Conservation (phyloP, 768 basidiomycete species). For the Cystofilobasidium macerans region DNA sequence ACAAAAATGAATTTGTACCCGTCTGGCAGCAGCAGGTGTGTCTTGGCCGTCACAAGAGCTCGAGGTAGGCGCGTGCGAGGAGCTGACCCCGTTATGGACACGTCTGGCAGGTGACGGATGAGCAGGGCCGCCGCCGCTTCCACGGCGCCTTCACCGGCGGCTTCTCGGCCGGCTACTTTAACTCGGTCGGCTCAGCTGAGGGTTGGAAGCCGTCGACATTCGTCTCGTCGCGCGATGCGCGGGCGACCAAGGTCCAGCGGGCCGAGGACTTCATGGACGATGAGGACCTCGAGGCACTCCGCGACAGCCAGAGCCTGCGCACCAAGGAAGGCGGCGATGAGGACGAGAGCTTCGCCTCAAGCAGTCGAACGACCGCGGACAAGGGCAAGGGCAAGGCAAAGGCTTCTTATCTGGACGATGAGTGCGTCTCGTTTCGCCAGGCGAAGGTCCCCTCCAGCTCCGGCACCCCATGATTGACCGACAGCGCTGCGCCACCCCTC, state of each 20-base stretch:
- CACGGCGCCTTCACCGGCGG: conserved; percentile 98
- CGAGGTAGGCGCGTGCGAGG: not conserved
- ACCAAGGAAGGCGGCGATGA: conserved; percentile 59
- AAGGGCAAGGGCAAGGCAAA: conserved; percentile 2
- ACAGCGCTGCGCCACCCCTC: conserved; percentile 45
- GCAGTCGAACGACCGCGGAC: not conserved
- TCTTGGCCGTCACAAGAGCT: conserved; percentile 25
- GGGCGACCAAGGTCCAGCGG: conserved; percentile 44
- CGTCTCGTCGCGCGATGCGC: conserved; percentile 70
- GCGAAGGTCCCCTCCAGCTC: not conserved
- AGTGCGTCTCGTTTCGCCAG: not conserved
- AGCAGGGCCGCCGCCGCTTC: conserved; percentile 79
- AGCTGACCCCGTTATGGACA: not conserved
- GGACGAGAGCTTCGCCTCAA: conserved; percentile 41
- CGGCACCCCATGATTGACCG: not conserved
- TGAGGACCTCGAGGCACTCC: conserved; percentile 77
- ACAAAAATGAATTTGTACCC: conserved; percentile 87
- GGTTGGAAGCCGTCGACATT: conserved; percentile 94
- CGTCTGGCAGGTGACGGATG: conserved; percentile 63
- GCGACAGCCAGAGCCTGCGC: conserved; percentile 61
- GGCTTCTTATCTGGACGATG: conserved; percentile 1
- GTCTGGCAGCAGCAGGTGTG: conserved; percentile 93
- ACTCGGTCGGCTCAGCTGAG: conserved; percentile 90
- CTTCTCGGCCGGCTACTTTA: conserved; percentile 95
- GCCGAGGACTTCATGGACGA: conserved; percentile 98